Base-by-base conservation (phyloP, 2,329 filamentous ascomycete species). In the Penicillium concentricum region DNA sequence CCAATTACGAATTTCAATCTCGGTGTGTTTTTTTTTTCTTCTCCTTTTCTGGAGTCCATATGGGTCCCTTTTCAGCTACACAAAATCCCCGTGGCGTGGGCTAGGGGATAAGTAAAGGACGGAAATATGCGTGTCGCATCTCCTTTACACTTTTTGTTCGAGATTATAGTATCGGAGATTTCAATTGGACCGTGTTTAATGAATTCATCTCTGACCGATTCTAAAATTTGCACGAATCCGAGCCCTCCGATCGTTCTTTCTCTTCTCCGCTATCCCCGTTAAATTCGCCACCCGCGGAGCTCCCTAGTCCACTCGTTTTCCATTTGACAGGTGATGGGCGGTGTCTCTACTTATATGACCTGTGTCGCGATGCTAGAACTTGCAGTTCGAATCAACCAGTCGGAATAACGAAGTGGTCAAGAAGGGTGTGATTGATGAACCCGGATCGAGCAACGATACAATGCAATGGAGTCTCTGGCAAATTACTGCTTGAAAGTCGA, bases 31-130 rank as follows among this genome's bases (percentile, higher is more conserved):
- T 30, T 30, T 3, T 3, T 15, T 22, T 20, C 30, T 10, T 44
- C 60, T 61, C 63, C 60, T 60, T 65, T 63, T 61, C 54, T 57
- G 41, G 56, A 57, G 55, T 44, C 12, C 2, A 45, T 43, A 35
- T 54, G 59, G 62, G 60, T 59, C 57, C 26, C 39, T 13, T 28
- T 41, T 46, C 57, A 58, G 57, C 61, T 64, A 58, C 60, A 60
- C 39, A 56, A 57, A 58, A 64, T 63, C 34, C n/a, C 20, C 32
- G 53, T 37, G 53, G 54, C 46, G 51, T 20, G 16, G 38, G 50
- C 59, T 15, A 46, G 58, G 49, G 56, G 48, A 50, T 44, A 43
- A 24, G 28, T 18, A 24, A 43, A 43, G 16, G 37, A 18, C 30
- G 48, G 28, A 43, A 43, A 6, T 43, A 26, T 32, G 47, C 10